Percentiles rank a stretch among this genome's conserved stretches.
phyloP scores from a whole-genome alignment of 108 stramenopile genomes.

The Cyclotella choctawhatcheeana region DNA sequence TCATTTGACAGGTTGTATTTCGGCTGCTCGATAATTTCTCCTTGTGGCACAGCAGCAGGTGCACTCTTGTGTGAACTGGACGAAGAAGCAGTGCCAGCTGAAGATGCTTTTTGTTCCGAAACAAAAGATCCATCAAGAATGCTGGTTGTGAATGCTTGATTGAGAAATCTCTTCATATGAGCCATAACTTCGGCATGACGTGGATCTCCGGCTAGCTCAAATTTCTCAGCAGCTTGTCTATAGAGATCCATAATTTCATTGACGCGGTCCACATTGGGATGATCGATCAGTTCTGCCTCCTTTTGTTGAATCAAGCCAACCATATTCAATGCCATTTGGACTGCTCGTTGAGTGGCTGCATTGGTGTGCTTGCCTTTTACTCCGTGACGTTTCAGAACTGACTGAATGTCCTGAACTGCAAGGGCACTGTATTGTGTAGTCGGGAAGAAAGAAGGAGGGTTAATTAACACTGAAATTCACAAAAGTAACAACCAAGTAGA shows the following conservation, averaged over 20 bases:
- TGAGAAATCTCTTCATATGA: conserved; percentile 88
- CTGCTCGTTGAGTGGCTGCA: conserved; percentile 76
- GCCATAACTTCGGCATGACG: conserved; percentile 87
- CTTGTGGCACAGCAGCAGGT: conserved; percentile 57
- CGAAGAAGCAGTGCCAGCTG: too few relatives aligned
- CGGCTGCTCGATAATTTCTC: conserved; percentile 69
- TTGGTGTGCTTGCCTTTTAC: conserved; percentile 92
- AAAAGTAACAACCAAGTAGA: too few relatives aligned
- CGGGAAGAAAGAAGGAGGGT: too few relatives aligned
- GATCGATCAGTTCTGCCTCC: conserved; percentile 76
- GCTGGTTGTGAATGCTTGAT: conserved; percentile 74
- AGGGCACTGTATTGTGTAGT: too few relatives aligned
- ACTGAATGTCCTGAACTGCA: conserved; percentile 87
- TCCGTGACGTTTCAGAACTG: conserved; percentile 84
- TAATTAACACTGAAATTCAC: too few relatives aligned
- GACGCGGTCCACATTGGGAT: conserved; percentile 77
- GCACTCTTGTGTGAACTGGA: conserved; percentile 21
- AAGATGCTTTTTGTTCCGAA: too few relatives aligned
- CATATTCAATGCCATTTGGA: conserved; percentile 82
- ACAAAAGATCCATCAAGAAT: conserved; percentile 84
- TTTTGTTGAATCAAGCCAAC: conserved; percentile 88
- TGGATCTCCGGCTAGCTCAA: conserved; percentile 85
- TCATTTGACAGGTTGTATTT: conserved; percentile 46
- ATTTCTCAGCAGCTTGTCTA: conserved; percentile 89
- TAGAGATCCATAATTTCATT: conserved; percentile 94